A percentile compares a stretch with the other conserved stretches of the same genome.
These are phyloP conservation scores for Pseudocercospora eumusae DNA, from an alignment of 2,329 filamentous ascomycete genomes.

Conservation along the genomic window DNA sequence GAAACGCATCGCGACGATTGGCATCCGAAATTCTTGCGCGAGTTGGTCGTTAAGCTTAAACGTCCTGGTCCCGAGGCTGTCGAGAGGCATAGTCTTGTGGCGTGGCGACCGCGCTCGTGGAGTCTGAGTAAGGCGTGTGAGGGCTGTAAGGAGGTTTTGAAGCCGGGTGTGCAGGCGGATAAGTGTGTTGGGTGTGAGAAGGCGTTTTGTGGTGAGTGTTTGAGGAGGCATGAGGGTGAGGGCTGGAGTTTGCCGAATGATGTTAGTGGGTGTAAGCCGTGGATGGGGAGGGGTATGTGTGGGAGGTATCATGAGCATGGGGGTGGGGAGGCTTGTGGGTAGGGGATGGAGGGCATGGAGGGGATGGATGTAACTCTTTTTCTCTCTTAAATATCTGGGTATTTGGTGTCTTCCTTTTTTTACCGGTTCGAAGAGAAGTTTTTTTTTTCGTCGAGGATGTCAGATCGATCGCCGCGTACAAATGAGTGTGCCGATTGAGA, in stretches of 20 bases:
- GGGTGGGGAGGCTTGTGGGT: conserved; percentile 36
- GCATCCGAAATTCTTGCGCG: conserved; percentile 52
- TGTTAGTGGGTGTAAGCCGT: conserved; percentile 44
- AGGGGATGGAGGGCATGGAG: not conserved
- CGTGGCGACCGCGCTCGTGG: conserved; percentile 44
- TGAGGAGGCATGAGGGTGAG: conserved; percentile 35
- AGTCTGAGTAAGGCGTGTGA: conserved; percentile 42
- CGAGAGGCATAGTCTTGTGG: conserved; percentile 44
- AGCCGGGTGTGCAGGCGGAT: conserved; percentile 42
- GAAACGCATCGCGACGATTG: conserved; percentile 50
- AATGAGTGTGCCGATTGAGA: no score
- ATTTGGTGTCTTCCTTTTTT: no score
- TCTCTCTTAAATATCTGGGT: no score
- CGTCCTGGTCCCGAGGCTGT: conserved; percentile 47
- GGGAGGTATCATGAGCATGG: conserved; percentile 43
- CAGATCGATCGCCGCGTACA: no score
- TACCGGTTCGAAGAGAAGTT: no score
- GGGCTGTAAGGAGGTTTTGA: conserved; percentile 43
- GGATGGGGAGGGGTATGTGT: conserved; percentile 40
- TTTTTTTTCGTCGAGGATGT: no score
- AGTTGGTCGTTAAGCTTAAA: conserved; percentile 51
- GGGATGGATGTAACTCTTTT: no score
- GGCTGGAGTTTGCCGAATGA: conserved; percentile 35
- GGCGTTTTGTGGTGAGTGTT: conserved; percentile 47
- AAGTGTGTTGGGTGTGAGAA: conserved; percentile 46